A percentile compares a stretch with the other conserved stretches of the same genome.
These are phyloP conservation scores for Solanum megistacrolobum DNA, from an alignment of 257 asterid species.

Conservation along the genomic window DNA sequence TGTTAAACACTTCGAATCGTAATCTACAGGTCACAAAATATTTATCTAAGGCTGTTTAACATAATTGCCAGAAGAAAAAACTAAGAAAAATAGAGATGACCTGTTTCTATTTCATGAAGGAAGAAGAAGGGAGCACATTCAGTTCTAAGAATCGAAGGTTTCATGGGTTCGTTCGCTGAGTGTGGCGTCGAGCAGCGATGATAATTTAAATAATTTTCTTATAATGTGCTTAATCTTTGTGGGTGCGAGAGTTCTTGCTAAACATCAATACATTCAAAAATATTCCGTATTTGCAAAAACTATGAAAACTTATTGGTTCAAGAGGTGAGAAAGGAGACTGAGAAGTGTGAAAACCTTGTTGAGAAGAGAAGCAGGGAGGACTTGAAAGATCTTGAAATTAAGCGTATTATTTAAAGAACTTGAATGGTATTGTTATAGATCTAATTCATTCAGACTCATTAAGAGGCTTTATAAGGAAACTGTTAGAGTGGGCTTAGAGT, in stretches of 20 bases:
- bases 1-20: not conserved
- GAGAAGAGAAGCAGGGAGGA: not conserved
- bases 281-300: not conserved
- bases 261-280: not conserved
- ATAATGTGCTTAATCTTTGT: not conserved
- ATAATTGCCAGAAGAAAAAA: not conserved
- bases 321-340: not conserved
- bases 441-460: not conserved
- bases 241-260: not conserved
- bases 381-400: not conserved
- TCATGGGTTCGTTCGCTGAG: constrained; percentile 76
- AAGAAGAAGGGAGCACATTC: constrained; percentile 30
- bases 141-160: constrained; percentile 43
- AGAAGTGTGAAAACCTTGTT: not conserved
- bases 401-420: not conserved
- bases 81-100: constrained; percentile 28
- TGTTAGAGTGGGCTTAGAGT: not conserved
- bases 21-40: not conserved
- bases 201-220: not conserved
- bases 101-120: constrained; percentile 71
- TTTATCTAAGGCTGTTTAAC: not conserved
- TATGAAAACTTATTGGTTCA: not conserved
- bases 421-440: not conserved
- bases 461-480: not conserved
- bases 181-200: constrained; percentile 56